These are phyloP conservation scores for Clitocybe nebularis DNA, from an alignment of 1,284 basidiomycete genomes.

Conservation along the genomic window DNA sequence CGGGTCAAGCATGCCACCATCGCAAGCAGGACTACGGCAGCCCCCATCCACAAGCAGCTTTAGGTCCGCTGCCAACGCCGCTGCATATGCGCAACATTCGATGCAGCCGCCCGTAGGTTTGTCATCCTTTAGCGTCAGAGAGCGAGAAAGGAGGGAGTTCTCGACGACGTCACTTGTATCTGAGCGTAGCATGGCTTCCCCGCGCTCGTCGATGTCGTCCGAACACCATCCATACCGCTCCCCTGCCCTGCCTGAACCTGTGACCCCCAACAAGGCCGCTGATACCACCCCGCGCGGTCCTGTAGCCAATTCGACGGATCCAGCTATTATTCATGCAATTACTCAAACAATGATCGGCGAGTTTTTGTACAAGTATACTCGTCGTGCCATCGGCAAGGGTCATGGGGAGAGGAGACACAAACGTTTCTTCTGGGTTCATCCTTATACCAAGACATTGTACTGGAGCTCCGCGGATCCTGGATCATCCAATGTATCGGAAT, in stretches of 20 bases:
- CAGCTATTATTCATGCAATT: slow-evolving; percentile 88
- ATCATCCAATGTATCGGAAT: slow-evolving; percentile 81
- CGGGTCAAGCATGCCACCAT: slow-evolving; percentile 70
- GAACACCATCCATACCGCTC: slow-evolving; percentile 50
- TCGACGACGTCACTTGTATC: slow-evolving; percentile 66
- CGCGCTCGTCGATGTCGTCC: slow-evolving; percentile 75
- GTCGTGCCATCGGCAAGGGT: slow-evolving; percentile 87
- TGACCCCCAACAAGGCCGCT: slow-evolving; percentile 39
- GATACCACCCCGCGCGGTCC: slow-evolving; percentile 33
- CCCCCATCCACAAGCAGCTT: slow-evolving; percentile 78
- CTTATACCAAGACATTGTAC: slow-evolving; percentile 96
- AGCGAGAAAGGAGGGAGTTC: slow-evolving; percentile 48
- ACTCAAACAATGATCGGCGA: slow-evolving; percentile 99
- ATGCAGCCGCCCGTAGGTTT: slow-evolving; percentile 35
- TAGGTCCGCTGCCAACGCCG: slow-evolving; percentile 63
- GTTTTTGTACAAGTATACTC: slow-evolving; percentile 97
- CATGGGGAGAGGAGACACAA: slow-evolving; percentile 89
- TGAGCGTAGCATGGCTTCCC: slow-evolving; percentile 60
- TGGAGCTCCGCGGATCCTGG: slow-evolving; percentile 97
- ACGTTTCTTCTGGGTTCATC: slow-evolving; percentile 99
- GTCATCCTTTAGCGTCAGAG: slow-evolving; percentile 42
- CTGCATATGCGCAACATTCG: slow-evolving; percentile 42
- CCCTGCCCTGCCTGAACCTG: slow-evolving; percentile 26
- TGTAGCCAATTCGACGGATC: slow-evolving; percentile 62
- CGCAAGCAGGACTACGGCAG: slow-evolving; percentile 59